Evolutionary conservation across 352 stramenopile species (phyloP), one percentile per base, ranked within the genome.

Genomic region (Aphanomyces astaci): DNA sequence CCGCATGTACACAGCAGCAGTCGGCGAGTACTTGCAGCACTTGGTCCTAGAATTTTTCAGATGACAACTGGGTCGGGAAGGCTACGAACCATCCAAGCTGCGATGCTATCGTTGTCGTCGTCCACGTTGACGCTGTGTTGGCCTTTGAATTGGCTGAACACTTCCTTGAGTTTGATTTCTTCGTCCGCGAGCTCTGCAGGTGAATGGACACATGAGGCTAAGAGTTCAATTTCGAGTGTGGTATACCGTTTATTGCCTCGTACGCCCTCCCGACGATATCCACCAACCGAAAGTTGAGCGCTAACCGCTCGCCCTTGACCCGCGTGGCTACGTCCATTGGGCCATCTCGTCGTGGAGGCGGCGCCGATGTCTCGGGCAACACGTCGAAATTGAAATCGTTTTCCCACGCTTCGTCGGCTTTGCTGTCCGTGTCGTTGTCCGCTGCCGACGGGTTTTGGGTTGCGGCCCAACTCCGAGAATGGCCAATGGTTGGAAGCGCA

Each of bases 331-430:
- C 30, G 36, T 43, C 15, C 36, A 43, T 28, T 7, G 30, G 22
- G 13, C 13, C 5, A 4, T 25, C 11, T 10, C 33, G 22, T 5
- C 57, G 25, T 33, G 57, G 51, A 36, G 27, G 1, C 4, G 51
- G n/a, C 7, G 5, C 22, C 30, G 51, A 36, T 59, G 62, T 15
- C 24, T 40, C 9, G 36, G 36, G 17, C 13, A 68, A 39, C 36
- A 4, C 62, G 30, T 68, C 62, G 49, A 68, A 68, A 32, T 68
- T 68, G 62, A 68, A 68, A 30, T 68, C 62, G 32, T 68, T 59
- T 48, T 68, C 62, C 62, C 62, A 68, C 13, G 51, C 27, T 36
- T 68, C 62, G n/a, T 66, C 59, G 17, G n/a, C 59, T 19, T 68
- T 43, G 27, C 27, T 32, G 25, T 59, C 51, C 15, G 36, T 43